A percentile compares a stretch with the other conserved stretches of the same genome.
These are phyloP conservation scores for Tricholoma terreum DNA, from an alignment of 768 basidiomycete species.

Conservation along the genomic window DNA sequence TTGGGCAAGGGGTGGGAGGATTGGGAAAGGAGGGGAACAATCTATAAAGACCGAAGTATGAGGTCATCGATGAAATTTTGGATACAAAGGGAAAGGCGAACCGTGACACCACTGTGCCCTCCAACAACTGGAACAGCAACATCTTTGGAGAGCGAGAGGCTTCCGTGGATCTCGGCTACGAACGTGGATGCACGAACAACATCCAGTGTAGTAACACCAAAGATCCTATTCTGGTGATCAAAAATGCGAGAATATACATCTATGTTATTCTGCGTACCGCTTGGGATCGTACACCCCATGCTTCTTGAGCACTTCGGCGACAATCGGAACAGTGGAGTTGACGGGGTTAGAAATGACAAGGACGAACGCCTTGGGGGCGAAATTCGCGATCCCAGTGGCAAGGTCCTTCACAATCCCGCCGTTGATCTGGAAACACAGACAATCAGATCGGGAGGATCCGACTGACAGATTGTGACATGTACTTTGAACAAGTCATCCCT, in stretches of 20 bases:
- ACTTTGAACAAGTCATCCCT: conserved; percentile 98
- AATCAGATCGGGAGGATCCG: neutral
- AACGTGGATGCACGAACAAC: conserved; percentile 98
- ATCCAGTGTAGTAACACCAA: conserved; percentile 97
- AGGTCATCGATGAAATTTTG: neutral
- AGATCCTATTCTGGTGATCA: conserved; percentile 54
- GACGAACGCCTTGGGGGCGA: conserved; percentile 85
- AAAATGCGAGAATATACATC: neutral
- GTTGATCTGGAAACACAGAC: conserved; percentile 68
- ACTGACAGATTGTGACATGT: conserved; percentile 12
- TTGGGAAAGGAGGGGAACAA: conserved; percentile 92
- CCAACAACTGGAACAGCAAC: conserved; percentile 88
- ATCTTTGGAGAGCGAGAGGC: conserved; percentile 57
- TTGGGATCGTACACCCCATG: conserved; percentile 89
- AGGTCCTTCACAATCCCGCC: conserved; percentile 95
- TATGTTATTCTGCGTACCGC: conserved; percentile 46
- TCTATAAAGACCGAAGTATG: conserved; percentile 40
- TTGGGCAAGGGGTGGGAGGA: conserved; percentile 74
- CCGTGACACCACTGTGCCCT: conserved; percentile 91
- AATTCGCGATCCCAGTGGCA: conserved; percentile 82
- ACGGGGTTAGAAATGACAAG: conserved; percentile 99
- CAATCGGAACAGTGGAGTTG: conserved; percentile 98
- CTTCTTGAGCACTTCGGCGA: conserved; percentile 93
- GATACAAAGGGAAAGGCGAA: conserved; percentile 28
- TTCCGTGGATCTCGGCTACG: conserved; percentile 72